Evolutionary conservation across 305 asterid genomes (phyloP), one percentile per base, ranked within the genome.

Genomic region (Plantago lanceolata): DNA sequence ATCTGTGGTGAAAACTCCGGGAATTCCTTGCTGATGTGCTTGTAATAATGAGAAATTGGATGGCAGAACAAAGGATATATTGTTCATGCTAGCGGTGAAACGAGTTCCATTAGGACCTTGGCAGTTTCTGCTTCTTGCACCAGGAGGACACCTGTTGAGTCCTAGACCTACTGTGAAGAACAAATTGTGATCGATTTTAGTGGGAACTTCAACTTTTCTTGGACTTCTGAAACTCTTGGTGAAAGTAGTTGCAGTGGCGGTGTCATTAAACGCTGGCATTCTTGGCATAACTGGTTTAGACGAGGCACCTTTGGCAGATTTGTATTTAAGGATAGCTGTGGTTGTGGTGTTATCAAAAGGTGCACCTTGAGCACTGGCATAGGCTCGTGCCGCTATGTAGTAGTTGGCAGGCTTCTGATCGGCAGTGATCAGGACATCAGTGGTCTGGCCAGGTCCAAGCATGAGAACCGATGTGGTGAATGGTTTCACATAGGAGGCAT

Each of bases 1-100:
- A 28, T 55, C 59, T 26, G 59, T 55, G 40, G 59, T 55, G 59
- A 55, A 55, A 26, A 55, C 59, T 26, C 59, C 59, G 20, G 59
- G 59, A 55, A 55, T 55, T 31, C 59, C 59, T 26, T 55, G 59
- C 16, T 55, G 59, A 37, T 55, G 59, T 55, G 59, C 59, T 55
- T 55, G 59, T 55, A 55, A 37, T 55, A 55, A 24, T 8, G 59
- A 55, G 5, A 26, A 55, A 24, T 26, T 55, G 28, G 59, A 55
- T 55, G 59, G 59, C 20, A 55, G 59, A 9, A 55, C 59, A 20
- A 55, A 55, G 2, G 59, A 55, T 5, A 55, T 37, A 8, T 55
- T 55, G 37, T 55, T 55, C 59, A 55, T 55, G 59, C 59, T 55
- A 15, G 59, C 59, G 17, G 59, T 19, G 17, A 55, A 55, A 13